phyloP scores from a whole-genome alignment of 345 rosid species.

The Populus davidiana region DNA sequence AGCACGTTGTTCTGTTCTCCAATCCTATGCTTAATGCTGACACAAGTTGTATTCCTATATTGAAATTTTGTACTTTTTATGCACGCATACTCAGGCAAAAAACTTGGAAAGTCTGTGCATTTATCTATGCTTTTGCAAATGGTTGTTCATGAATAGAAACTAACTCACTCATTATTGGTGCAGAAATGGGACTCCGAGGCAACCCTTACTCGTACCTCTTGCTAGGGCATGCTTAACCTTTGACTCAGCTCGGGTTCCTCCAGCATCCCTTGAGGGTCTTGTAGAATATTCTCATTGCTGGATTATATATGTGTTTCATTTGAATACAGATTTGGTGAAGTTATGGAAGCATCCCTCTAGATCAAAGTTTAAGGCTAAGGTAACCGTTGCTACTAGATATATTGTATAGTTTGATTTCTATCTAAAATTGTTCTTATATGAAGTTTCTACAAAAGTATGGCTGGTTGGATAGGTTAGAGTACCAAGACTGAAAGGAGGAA shows the following conservation, averaged over 20 bases:
- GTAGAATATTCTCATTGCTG: slow-evolving; percentile 90
- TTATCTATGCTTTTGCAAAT: not conserved
- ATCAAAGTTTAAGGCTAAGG: slow-evolving; percentile 94
- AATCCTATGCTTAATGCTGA: not conserved
- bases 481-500: slow-evolving; percentile 79
- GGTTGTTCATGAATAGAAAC: not conserved
- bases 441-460: slow-evolving; percentile 25
- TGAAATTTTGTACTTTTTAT: not conserved
- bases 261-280: slow-evolving; percentile 91
- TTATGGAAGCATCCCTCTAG: slow-evolving; percentile 84
- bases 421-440: slow-evolving; percentile 19
- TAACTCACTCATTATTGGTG: slow-evolving; percentile 6
- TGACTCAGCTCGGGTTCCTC: slow-evolving; percentile 71
- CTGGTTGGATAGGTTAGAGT: slow-evolving; percentile 72
- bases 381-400: slow-evolving; percentile 5
- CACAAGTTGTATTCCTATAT: not conserved
- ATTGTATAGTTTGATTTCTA: not conserved
- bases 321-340: slow-evolving; percentile 87
- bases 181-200: slow-evolving; percentile 94
- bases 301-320: slow-evolving; percentile 86
- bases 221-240: slow-evolving; percentile 76
- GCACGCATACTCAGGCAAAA: not conserved
- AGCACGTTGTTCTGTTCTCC: not conserved
- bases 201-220: slow-evolving; percentile 80
- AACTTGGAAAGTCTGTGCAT: not conserved